Evolutionary conservation across 2,329 filamentous ascomycete genomes (phyloP), one percentile per base, ranked within the genome.

Genomic region (Alternaria consortialis): DNA sequence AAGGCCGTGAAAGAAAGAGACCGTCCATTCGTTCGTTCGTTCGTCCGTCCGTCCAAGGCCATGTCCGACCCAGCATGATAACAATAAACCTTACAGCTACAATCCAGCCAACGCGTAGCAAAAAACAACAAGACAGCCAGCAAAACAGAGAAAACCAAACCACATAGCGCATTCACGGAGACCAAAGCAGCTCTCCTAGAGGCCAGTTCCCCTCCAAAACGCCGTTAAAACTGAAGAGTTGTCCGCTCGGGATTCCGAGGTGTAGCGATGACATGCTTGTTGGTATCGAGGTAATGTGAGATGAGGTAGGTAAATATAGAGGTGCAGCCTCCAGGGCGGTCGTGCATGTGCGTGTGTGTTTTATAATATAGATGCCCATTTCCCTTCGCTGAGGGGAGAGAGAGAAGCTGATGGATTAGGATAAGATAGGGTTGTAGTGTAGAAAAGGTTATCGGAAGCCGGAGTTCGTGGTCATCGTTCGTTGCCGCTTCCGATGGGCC

Each of bases 281-380:
- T 50, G 31, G 46, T 50, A 50, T 50, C 46, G 32, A 50, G 46
- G 20, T 37, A 36, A 50, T n/a, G 44, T 37, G 23, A 37, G 20
- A 15, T 29, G 25, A 29, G 42, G 46, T 50, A 27, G 12, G 31
- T 31, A 17, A 36, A 13, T 36, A 25, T 37, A 50, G 46, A 50
- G 46, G 31, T 31, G 32, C 32, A 50, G 32, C 20, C 46, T 7
- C 46, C 46, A 37, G 46, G 46, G 46, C 46, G 20, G 5, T 27
- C 17, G 46, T 15, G 23, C 34, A 50, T 50, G 31, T 50, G 8
- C 2, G 32, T 8, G 20, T 27, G 2, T 36, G 8, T n/a, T 42
- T 20, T 42, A 42, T 1, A 25, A 42, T 42, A 42, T 12, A 42
- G 6, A 42, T 25, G 20, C 39, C 20, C 20, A 20, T 25, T 2